Conservation (phyloP, 345 rosid genomes). For the Trapa bicornis region DNA sequence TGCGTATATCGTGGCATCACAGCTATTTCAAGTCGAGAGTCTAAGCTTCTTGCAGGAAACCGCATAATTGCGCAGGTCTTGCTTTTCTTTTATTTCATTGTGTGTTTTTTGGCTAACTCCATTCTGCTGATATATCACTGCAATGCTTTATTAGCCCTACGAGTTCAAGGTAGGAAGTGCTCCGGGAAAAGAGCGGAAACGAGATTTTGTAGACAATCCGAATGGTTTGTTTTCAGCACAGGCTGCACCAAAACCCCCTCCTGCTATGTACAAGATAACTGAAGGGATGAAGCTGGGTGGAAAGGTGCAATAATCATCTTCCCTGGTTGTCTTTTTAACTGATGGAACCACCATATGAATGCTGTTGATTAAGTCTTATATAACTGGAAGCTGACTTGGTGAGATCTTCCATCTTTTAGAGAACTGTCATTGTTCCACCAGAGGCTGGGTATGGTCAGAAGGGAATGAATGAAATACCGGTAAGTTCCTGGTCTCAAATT, state of each 20-base stretch:
- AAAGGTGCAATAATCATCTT: slow-evolving; percentile 31
- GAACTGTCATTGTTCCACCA: slow-evolving; percentile 70
- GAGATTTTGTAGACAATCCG: slow-evolving; percentile 80
- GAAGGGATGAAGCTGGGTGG: slow-evolving; percentile 93
- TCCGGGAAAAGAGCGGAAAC: slow-evolving; percentile 82
- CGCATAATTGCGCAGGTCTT: slow-evolving; percentile 78
- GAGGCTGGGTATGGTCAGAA: slow-evolving; percentile 49
- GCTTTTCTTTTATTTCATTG: background rate
- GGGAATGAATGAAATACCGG: slow-evolving; percentile 82
- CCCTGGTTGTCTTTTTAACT: background rate
- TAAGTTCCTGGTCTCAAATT: background rate
- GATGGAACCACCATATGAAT: too few species aligned
- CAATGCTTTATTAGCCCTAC: slow-evolving; percentile 45
- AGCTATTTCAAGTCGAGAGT: slow-evolving; percentile 74
- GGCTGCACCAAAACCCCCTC: slow-evolving; percentile 97
- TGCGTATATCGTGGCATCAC: slow-evolving; percentile 65
- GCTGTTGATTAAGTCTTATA: too few species aligned
- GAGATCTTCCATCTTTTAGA: slow-evolving; percentile 24
- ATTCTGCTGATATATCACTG: slow-evolving; percentile 1
- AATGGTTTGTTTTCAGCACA: slow-evolving; percentile 92
- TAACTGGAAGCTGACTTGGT: background rate
- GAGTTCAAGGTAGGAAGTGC: slow-evolving; percentile 74
- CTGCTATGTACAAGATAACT: slow-evolving; percentile 60
- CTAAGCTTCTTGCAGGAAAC: slow-evolving; percentile 87
- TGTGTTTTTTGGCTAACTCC: background rate